phyloP scores from a whole-genome alignment of 1,284 basidiomycete species.

The Austroboletus olivaceoglutinosus region DNA sequence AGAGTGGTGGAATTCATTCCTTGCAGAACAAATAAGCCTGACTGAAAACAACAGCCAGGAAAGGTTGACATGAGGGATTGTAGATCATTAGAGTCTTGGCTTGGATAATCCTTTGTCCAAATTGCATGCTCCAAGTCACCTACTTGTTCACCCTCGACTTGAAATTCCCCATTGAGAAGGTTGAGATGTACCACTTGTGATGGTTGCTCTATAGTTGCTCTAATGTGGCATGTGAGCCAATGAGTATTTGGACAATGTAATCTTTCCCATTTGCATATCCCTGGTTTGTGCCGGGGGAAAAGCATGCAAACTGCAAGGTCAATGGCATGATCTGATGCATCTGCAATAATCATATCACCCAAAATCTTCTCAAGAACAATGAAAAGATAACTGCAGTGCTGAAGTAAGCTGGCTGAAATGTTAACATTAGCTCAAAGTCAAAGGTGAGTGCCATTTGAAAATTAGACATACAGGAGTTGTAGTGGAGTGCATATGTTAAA shows the following conservation, averaged over 20 bases:
- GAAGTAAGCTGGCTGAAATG: constrained; percentile 16
- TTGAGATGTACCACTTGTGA: neutral
- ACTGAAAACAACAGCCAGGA: too few relatives aligned
- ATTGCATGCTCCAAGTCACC: constrained; percentile 39
- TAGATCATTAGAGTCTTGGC: too few relatives aligned
- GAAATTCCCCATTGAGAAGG: neutral
- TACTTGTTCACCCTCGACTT: constrained; percentile 34
- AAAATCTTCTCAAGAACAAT: neutral
- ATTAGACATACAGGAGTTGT: constrained; percentile 2
- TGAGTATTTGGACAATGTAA: neutral
- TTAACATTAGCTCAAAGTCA: too few relatives aligned
- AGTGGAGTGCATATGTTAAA: constrained; percentile 12
- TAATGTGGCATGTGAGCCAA: neutral
- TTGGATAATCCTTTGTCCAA: constrained; percentile 28
- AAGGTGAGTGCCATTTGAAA: too few relatives aligned
- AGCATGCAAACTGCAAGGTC: constrained; percentile 33
- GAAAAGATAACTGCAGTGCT: neutral
- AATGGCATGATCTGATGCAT: constrained; percentile 19
- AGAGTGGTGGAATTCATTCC: constrained; percentile 23
- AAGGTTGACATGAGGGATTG: constrained; percentile 21
- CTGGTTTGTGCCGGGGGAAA: constrained; percentile 26
- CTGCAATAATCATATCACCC: constrained; percentile 3
- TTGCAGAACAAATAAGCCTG: too few relatives aligned
- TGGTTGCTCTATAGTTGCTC: neutral
- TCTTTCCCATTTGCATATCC: neutral